Base-by-base conservation (phyloP, 495 filamentous ascomycete genomes). In the Penicillium psychrofluorescens region DNA sequence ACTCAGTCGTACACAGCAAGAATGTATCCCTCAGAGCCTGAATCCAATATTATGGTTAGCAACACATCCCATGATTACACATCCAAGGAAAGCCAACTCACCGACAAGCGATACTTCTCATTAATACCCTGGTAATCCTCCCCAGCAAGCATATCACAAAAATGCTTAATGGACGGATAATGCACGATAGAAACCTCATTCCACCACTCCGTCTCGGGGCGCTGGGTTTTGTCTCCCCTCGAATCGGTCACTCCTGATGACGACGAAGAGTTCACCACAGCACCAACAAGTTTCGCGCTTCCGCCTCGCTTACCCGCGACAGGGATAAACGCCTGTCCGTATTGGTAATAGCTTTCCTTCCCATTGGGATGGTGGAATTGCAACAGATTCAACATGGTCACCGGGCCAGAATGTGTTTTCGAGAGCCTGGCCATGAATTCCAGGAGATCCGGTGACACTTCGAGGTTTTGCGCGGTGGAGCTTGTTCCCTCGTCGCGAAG, bases 331-430 rank as follows among this genome's bases (percentile, higher is more conserved):
- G 72, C 77, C 30, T 64, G 58, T 2, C 80, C 79, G 56, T 84
- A 85, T 28, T 70, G 56, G 28, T 72, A 65, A 52, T 84, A 85
- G 33, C 66, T 61, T 39, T 70, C 61, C 50, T 76, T 79, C 45
- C 58, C 70, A 10, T 66, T 67, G 0, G 67, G 64, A 12, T 66
- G 57, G 14, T 70, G 62, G 58, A 85, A 84, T 44, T 79, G 70
- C 7, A 85, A 67, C n/a, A 84, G 63, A 44, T 84, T 85, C n/a
- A 84, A 61, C 81, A 84, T 84, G 2, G 75, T 78, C 4, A 84
- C 77, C 0, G 81, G 74, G 8, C 73, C 70, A 7, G 54, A 35
- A 13, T 66, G 61, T 27, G 51, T 56, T 36, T 46, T 41, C 3
- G 44, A 49, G 13, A 63, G 51, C 27, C 34, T 11, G 2, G 57